A percentile compares a stretch with the other conserved stretches of the same genome.
phyloP scores from a whole-genome alignment of 352 stramenopile genomes.

The Discostella stelligera region DNA sequence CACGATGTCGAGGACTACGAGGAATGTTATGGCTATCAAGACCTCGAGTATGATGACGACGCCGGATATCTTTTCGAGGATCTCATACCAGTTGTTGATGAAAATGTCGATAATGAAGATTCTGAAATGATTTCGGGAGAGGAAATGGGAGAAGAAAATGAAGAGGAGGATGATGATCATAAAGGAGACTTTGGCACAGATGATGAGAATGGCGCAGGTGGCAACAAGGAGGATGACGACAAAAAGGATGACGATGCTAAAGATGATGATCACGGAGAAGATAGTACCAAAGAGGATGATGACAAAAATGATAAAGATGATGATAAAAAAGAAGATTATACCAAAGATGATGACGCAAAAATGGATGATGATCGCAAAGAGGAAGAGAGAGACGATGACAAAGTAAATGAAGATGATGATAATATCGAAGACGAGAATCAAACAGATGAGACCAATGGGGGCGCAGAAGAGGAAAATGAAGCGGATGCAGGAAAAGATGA shows the following conservation, averaged over 20 bases:
- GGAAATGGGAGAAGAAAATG: neutral
- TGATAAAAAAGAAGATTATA: neutral
- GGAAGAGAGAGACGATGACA: neutral
- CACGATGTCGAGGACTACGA: neutral
- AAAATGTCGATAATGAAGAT: neutral
- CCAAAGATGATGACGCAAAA: neutral
- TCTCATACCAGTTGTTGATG: neutral
- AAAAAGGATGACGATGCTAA: neutral
- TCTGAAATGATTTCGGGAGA: neutral
- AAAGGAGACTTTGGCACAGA: neutral
- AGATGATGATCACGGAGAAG: neutral
- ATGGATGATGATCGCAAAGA: neutral
- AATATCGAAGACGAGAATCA: neutral
- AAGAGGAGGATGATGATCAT: neutral
- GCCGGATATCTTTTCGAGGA: neutral
- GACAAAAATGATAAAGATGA: slow-evolving; percentile 1
- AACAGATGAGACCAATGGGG: neutral
- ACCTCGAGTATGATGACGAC: slow-evolving; percentile 5
- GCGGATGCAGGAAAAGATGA: neutral
- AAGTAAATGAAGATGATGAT: neutral
- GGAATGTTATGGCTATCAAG: slow-evolving; percentile 1
- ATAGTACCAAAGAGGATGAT: slow-evolving; percentile 1
- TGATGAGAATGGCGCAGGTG: neutral
- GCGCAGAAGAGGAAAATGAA: neutral
- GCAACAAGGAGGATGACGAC: slow-evolving; percentile 5